Evolutionary conservation across 768 basidiomycete species (phyloP).

Genomic region (Boletus tylopilopsis): DNA sequence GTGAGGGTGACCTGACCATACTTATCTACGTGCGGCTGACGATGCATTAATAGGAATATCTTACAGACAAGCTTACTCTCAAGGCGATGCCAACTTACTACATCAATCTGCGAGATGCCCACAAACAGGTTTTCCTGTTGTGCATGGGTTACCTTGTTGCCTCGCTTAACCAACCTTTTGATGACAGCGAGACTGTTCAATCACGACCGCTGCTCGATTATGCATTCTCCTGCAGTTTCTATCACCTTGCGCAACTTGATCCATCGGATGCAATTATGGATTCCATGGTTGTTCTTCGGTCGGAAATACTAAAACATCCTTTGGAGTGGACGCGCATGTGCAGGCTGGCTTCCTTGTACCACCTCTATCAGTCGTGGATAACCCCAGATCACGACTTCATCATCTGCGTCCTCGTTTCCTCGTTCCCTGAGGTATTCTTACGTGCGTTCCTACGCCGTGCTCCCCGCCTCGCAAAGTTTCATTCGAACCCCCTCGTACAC

Average conservation of each 20-base stretch:
- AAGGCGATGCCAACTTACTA: neutral
- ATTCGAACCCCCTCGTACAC: conserved; percentile 10
- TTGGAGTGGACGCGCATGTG: neutral
- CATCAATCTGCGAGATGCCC: neutral
- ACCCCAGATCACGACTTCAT: neutral
- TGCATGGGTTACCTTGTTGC: neutral
- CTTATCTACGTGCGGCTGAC: too few species aligned
- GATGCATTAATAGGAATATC: conserved; percentile 11
- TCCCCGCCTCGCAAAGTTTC: neutral
- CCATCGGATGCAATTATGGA: neutral
- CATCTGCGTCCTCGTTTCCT: conserved; percentile 5
- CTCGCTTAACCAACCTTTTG: neutral
- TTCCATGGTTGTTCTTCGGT: neutral
- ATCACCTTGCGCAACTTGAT: neutral
- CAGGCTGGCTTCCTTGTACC: neutral
- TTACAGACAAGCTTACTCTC: conserved; percentile 1
- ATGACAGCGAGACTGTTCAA: neutral
- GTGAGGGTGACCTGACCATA: conserved; percentile 1
- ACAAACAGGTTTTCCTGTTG: neutral
- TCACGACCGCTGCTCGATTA: neutral
- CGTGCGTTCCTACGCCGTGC: neutral
- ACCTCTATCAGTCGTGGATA: neutral
- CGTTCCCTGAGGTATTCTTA: conserved; percentile 2
- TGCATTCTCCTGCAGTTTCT: neutral
- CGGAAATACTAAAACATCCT: neutral